phyloP scores from a whole-genome alignment of 2,329 filamentous ascomycete species.

The Penicillium oxalicum region DNA sequence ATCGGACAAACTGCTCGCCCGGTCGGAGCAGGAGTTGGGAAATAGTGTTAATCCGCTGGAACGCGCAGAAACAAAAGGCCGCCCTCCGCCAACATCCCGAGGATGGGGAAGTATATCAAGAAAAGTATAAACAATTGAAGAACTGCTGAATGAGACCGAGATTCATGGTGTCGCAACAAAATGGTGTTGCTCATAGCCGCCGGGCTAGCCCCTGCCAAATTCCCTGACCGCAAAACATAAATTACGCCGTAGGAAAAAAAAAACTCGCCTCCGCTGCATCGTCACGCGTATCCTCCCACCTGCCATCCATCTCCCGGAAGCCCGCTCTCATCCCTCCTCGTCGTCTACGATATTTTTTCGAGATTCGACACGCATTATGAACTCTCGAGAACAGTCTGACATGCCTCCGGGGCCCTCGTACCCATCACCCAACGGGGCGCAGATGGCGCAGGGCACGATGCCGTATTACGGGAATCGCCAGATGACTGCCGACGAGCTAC shows the following conservation, averaged over 20 bases:
- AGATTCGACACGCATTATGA: slow-evolving; percentile 26
- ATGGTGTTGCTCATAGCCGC: slow-evolving; percentile 29
- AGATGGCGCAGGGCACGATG: slow-evolving; percentile 40
- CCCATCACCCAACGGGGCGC: slow-evolving; percentile 40
- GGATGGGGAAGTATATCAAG: slow-evolving; percentile 17
- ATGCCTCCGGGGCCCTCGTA: slow-evolving; percentile 42
- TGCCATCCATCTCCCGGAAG: slow-evolving; percentile 29
- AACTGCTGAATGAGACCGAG: not conserved
- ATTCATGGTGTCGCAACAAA: slow-evolving; percentile 22
- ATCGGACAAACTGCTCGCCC: slow-evolving; percentile 20
- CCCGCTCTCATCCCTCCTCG: slow-evolving; percentile 23
- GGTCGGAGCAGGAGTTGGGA: slow-evolving; percentile 19
- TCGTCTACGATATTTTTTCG: slow-evolving; percentile 2
- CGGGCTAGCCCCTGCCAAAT: slow-evolving; percentile 34
- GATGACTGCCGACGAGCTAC: slow-evolving; percentile 43
- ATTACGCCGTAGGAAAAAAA: slow-evolving; percentile 31
- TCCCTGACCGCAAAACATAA: slow-evolving; percentile 24
- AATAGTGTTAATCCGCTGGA: slow-evolving; percentile 40
- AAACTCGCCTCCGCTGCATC: slow-evolving; percentile 25
- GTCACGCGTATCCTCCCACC: slow-evolving; percentile 22
- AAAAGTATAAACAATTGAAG: slow-evolving; percentile 4
- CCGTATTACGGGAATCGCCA: slow-evolving; percentile 41
- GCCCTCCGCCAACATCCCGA: slow-evolving; percentile 33
- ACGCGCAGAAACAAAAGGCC: slow-evolving; percentile 40
- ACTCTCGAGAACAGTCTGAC: slow-evolving; percentile 39